A percentile compares a stretch with the other conserved stretches of the same genome.
These are phyloP conservation scores for Lasiosphaeria hispida DNA, from an alignment of 495 filamentous ascomycete species.

Conservation along the genomic window DNA sequence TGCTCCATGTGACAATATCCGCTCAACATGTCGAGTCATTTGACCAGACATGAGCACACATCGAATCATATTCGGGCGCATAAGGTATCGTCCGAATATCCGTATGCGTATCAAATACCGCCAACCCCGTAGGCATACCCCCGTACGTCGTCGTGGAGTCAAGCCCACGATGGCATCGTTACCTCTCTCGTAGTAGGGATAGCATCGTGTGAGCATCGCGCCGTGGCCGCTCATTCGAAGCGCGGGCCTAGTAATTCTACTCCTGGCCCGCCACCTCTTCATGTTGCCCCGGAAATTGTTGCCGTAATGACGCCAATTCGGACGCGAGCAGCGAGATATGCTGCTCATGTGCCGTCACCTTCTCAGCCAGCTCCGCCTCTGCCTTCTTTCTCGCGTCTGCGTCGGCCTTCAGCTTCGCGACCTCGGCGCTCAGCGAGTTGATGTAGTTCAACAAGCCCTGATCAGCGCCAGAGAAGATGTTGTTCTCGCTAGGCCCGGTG, in stretches of 20 bases:
- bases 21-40: no score
- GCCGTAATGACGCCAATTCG: constrained; percentile 26
- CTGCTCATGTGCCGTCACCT: constrained; percentile 42
- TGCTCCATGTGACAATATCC: no score
- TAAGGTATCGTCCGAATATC: no score
- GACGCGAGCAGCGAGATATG: constrained; percentile 22
- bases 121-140: no score
- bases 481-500: constrained; percentile 34
- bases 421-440: constrained; percentile 48
- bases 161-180: no score
- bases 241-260: constrained; percentile 2
- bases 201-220: no score
- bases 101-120: no score
- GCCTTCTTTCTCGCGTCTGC: constrained; percentile 22
- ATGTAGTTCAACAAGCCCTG: constrained; percentile 49
- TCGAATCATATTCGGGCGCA: no score
- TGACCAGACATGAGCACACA: no score
- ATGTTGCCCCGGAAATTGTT: constrained; percentile 12
- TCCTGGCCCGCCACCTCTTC: neutral
- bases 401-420: constrained; percentile 38
- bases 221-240: no score
- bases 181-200: no score
- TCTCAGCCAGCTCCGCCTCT: constrained; percentile 34
- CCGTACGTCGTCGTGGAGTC: no score
- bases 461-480: constrained; percentile 44